Conservation (phyloP, 2,329 filamentous ascomycete species). For the Hypoxylon rubiginosum region DNA sequence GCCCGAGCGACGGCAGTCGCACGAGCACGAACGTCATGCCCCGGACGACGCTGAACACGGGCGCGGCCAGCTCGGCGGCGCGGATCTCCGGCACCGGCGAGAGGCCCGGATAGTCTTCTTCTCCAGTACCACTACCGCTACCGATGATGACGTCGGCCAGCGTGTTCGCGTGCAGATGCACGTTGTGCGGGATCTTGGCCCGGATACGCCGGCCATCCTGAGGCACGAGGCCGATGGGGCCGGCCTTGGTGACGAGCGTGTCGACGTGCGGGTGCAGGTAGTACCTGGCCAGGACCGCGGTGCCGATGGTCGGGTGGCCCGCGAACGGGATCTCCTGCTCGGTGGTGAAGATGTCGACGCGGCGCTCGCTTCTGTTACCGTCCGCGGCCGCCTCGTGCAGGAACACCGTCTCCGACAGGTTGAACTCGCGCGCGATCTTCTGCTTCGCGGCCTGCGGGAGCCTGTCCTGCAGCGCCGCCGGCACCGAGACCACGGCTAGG, state of each 20-base stretch:
- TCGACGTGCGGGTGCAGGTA: constrained; percentile 53
- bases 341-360: constrained; percentile 71
- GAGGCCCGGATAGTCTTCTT: constrained; percentile 35
- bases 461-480: constrained; percentile 53
- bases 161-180: constrained; percentile 68
- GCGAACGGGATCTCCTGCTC: constrained; percentile 71
- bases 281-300: constrained; percentile 63
- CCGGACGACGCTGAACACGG: constrained; percentile 74
- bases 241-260: constrained; percentile 68
- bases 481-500: constrained; percentile 70
- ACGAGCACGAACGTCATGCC: constrained; percentile 82
- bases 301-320: constrained; percentile 73
- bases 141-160: constrained; percentile 53
- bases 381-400: constrained; percentile 62
- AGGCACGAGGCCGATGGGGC: constrained; percentile 58
- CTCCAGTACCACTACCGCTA: no score
- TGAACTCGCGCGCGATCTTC: constrained; percentile 72
- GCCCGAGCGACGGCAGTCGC: constrained; percentile 70
- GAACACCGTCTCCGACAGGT: constrained; percentile 75
- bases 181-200: constrained; percentile 75
- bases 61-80: constrained; percentile 53
- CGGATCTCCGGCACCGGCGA: constrained; percentile 44
- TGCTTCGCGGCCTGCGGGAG: constrained; percentile 69
- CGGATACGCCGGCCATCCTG: constrained; percentile 56
- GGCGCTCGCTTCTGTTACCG: constrained; percentile 50